A percentile compares a stretch with the other conserved stretches of the same genome.
These are phyloP conservation scores for Dysphania ambrosioides DNA, from an alignment of 148 eudicot genomes.

Conservation along the genomic window DNA sequence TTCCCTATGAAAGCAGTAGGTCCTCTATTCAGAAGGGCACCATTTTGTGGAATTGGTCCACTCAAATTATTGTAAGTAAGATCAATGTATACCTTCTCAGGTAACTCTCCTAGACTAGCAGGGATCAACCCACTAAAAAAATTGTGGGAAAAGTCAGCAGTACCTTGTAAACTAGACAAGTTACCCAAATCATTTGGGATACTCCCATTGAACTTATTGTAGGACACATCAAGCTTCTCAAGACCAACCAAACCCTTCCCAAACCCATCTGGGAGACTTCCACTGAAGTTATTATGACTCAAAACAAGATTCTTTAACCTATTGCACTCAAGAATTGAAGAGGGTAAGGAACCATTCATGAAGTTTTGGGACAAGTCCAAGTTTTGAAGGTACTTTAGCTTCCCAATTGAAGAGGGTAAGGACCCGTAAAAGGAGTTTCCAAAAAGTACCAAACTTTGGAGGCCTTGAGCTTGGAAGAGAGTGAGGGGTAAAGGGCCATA, in stretches of 20 bases:
- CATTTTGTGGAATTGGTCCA: slow-evolving; percentile 87
- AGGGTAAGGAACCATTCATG: slow-evolving; percentile 79
- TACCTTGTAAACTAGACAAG: slow-evolving; percentile 76
- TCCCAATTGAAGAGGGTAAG: slow-evolving; percentile 63
- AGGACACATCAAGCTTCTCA: slow-evolving; percentile 69
- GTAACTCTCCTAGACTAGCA: slow-evolving; percentile 83
- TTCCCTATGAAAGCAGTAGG: slow-evolving; percentile 95
- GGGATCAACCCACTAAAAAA: slow-evolving; percentile 83
- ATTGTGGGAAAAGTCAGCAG: slow-evolving; percentile 91
- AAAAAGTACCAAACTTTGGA: slow-evolving; percentile 84
- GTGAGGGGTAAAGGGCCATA: slow-evolving; percentile 59
- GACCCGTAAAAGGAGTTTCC: slow-evolving; percentile 82
- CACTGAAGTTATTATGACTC: slow-evolving; percentile 64
- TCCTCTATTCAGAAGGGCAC: slow-evolving; percentile 86
- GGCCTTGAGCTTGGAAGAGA: slow-evolving; percentile 62
- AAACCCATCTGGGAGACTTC: slow-evolving; percentile 66
- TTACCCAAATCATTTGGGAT: slow-evolving; percentile 85
- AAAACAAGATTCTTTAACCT: slow-evolving; percentile 66
- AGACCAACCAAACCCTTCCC: slow-evolving; percentile 58
- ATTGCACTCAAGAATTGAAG: slow-evolving; percentile 56
- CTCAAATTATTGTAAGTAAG: slow-evolving; percentile 75
- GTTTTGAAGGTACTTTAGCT: slow-evolving; percentile 60
- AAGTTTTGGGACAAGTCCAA: slow-evolving; percentile 75
- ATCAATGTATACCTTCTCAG: slow-evolving; percentile 94
- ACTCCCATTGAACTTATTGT: slow-evolving; percentile 55